Percentiles rank a stretch among this genome's conserved stretches.
Evolutionary conservation across 768 basidiomycete species (phyloP).

Genomic region (Holtermannia corniformis): DNA sequence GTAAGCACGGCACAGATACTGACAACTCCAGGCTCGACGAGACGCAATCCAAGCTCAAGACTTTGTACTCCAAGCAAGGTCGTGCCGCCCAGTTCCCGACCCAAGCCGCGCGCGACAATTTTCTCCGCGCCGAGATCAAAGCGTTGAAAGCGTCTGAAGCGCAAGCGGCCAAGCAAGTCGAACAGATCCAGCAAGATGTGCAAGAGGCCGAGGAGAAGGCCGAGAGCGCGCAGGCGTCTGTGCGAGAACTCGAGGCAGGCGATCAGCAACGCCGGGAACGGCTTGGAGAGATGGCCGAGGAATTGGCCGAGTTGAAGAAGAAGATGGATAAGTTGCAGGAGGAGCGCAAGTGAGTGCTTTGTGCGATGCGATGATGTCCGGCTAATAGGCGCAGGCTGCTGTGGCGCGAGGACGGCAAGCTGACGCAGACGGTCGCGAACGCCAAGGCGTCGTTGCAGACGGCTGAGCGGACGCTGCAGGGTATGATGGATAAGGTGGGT

Average conservation of each 20-base stretch:
- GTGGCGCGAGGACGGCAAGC: conserved; percentile 89
- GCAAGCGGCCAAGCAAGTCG: conserved; percentile 53
- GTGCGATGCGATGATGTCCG: not conserved
- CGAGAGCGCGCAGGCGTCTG: conserved; percentile 48
- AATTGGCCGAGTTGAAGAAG: conserved; percentile 55
- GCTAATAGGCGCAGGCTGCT: conserved; percentile 48
- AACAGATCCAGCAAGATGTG: conserved; percentile 43
- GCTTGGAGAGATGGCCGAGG: conserved; percentile 46
- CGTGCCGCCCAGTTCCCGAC: conserved; percentile 75
- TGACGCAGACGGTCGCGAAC: conserved; percentile 64
- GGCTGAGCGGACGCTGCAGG: conserved; percentile 66
- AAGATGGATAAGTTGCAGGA: conserved; percentile 62
- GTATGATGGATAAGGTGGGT: conserved; percentile 92
- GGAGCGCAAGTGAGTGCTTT: conserved; percentile 54
- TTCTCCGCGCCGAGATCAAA: conserved; percentile 66
- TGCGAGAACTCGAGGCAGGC: conserved; percentile 47
- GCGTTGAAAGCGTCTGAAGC: conserved; percentile 54
- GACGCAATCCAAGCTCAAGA: conserved; percentile 58
- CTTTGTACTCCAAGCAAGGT: conserved; percentile 83
- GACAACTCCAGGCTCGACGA: conserved; percentile 57
- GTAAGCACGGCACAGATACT: no score
- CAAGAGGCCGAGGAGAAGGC: conserved; percentile 33
- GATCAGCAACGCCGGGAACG: conserved; percentile 54
- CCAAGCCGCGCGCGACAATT: conserved; percentile 72
- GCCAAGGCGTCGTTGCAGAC: conserved; percentile 70